Evolutionary conservation across 257 asterid species (phyloP).

Genomic region (Salvia splendens): DNA sequence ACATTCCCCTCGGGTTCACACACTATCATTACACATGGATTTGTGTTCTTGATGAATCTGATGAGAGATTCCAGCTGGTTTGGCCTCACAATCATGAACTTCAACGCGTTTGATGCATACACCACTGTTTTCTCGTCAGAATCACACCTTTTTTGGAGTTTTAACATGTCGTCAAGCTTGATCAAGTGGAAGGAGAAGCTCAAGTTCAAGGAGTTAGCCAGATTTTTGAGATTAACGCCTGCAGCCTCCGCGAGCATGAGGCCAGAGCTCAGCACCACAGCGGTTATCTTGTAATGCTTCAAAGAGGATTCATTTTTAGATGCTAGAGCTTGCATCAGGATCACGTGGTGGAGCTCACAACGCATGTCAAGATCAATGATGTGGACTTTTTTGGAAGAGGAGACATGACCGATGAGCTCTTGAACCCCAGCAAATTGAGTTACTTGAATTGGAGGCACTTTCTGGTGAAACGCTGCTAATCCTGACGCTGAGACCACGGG

Average conservation of each 20-base stretch:
- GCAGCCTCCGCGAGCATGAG: slow-evolving; percentile 41
- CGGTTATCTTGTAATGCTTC: slow-evolving; percentile 50
- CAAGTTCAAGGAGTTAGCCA: slow-evolving; percentile 28
- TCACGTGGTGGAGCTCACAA: slow-evolving; percentile 33
- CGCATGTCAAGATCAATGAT: slow-evolving; percentile 39
- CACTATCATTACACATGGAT: slow-evolving; percentile 41
- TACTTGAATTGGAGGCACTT: slow-evolving; percentile 40
- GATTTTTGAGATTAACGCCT: slow-evolving; percentile 4
- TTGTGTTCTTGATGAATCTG: slow-evolving; percentile 34
- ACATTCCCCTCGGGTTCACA: slow-evolving; percentile 46
- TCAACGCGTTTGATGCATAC: slow-evolving; percentile 6
- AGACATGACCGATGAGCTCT: slow-evolving; percentile 43
- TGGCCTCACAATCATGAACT: slow-evolving; percentile 22
- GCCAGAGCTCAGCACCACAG: slow-evolving; percentile 37
- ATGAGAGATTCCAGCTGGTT: slow-evolving; percentile 38
- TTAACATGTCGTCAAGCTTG: slow-evolving; percentile 8
- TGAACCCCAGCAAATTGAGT: slow-evolving; percentile 46
- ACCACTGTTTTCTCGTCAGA: slow-evolving; percentile 21
- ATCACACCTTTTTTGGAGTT: not conserved
- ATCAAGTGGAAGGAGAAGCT: slow-evolving; percentile 26
- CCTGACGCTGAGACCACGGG: not conserved
- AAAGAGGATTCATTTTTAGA: slow-evolving; percentile 30
- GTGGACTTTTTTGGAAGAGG: slow-evolving; percentile 38
- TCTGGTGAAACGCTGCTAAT: slow-evolving; percentile 14
- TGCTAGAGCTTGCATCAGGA: slow-evolving; percentile 43